Percentiles rank a stretch among this genome's conserved stretches.
These are phyloP conservation scores for Alternaria sp. DNA, from an alignment of 2,329 filamentous ascomycete genomes.

Conservation along the genomic window DNA sequence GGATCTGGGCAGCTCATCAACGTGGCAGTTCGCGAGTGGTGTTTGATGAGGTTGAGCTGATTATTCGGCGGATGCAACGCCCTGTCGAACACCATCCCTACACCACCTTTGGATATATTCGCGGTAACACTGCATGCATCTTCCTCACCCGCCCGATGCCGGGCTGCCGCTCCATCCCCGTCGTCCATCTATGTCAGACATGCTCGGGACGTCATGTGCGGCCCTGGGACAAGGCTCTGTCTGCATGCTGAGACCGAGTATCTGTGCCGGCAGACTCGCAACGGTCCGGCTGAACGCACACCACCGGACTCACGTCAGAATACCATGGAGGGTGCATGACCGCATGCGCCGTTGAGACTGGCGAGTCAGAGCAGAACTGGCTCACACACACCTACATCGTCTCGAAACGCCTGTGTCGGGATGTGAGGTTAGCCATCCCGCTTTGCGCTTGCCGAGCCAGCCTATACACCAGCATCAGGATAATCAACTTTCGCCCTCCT, in stretches of 20 bases:
- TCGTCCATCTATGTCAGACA: background rate
- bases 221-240: background rate
- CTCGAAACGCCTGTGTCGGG: conserved; percentile 2
- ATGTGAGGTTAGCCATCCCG: conserved; percentile 13
- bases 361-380: conserved; percentile 7
- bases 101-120: background rate
- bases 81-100: background rate
- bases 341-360: conserved; percentile 4
- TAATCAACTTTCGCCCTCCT: conserved; percentile 12
- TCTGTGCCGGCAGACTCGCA: conserved; percentile 1
- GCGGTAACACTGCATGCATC: conserved; percentile 4
- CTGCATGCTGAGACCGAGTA: conserved; percentile 5
- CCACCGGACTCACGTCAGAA: conserved; percentile 1
- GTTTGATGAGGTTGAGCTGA: background rate
- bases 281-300: conserved; percentile 3
- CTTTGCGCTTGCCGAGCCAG: conserved; percentile 16
- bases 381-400: background rate
- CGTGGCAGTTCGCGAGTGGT: conserved; percentile 17
- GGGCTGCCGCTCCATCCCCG: conserved; percentile 3
- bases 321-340: background rate
- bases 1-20: conserved; percentile 7
- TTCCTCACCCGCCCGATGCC: conserved; percentile 2
- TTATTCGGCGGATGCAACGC: background rate
- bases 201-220: background rate
- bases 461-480: conserved; percentile 8